Conservation (phyloP, 345 rosid genomes). For the Toxicodendron radicans region DNA sequence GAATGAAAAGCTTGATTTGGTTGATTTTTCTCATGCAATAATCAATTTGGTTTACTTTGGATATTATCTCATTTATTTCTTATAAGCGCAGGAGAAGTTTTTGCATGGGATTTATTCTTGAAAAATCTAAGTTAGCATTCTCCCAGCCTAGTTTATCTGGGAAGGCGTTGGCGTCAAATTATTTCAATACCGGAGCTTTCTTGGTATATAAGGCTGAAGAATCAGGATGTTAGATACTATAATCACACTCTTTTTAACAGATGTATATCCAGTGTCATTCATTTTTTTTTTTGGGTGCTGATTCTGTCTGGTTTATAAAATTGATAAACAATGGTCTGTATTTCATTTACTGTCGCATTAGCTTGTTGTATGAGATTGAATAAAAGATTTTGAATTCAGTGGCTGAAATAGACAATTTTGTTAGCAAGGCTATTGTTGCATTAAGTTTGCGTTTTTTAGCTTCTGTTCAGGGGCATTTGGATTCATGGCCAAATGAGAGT, state of each 20-base stretch:
- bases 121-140: slow-evolving; percentile 66
- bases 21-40: neutral
- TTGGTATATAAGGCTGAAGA: slow-evolving; percentile 53
- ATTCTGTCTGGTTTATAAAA: no score
- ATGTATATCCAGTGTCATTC: neutral
- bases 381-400: no score
- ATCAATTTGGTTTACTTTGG: neutral
- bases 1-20: neutral
- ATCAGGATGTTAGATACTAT: neutral
- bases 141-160: slow-evolving; percentile 75
- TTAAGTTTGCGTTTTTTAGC: no score
- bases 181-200: slow-evolving; percentile 44
- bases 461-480: no score
- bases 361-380: no score
- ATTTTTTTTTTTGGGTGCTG: neutral
- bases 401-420: no score
- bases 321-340: no score
- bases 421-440: no score
- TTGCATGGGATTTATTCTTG: slow-evolving; percentile 37
- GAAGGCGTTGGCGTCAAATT: slow-evolving; percentile 62
- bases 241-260: neutral
- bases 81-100: slow-evolving; percentile 63
- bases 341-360: no score
- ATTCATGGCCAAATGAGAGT: no score
- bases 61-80: neutral